A percentile compares a stretch with the other conserved stretches of the same genome.
phyloP scores from a whole-genome alignment of 2,329 filamentous ascomycete genomes.

The Emergomyces orientalis region DNA sequence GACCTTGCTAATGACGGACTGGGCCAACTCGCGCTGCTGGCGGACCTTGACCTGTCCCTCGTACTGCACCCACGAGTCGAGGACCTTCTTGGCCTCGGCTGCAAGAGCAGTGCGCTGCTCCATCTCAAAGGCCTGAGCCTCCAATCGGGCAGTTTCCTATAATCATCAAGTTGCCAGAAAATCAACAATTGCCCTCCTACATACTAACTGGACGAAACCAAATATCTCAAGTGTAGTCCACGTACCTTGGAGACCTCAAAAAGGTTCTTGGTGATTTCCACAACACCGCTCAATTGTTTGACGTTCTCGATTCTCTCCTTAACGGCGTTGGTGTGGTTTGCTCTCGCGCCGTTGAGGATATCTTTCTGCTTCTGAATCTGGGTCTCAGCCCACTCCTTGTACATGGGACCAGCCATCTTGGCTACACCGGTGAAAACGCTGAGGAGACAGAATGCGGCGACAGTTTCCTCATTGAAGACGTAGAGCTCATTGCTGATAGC shows the following conservation, averaged over 20 bases:
- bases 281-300: conserved; percentile 84
- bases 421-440: conserved; percentile 87
- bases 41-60: conserved; percentile 98
- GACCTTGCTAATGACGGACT: conserved; percentile 91
- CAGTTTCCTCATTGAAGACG: conserved; percentile 97
- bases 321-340: conserved; percentile 91
- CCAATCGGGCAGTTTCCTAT: conserved; percentile 91
- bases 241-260: conserved; percentile 96
- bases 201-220: background rate
- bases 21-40: conserved; percentile 92
- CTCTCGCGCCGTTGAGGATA: conserved; percentile 87
- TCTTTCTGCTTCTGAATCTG: conserved; percentile 89
- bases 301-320: conserved; percentile 90
- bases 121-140: conserved; percentile 92
- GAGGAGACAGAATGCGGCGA: conserved; percentile 85
- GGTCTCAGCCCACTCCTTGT: conserved; percentile 81
- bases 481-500: conserved; percentile 99
- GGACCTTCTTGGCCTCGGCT: conserved; percentile 83
- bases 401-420: conserved; percentile 87
- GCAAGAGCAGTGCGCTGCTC: conserved; percentile 93
- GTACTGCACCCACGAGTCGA: conserved; percentile 98
- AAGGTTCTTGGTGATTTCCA: conserved; percentile 92
- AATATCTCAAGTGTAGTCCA: conserved; percentile 1
- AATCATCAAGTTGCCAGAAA: conserved; percentile 14
- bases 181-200: background rate